Conservation (phyloP, 768 basidiomycete genomes). For the Rhodotorula kratochvilovae region DNA sequence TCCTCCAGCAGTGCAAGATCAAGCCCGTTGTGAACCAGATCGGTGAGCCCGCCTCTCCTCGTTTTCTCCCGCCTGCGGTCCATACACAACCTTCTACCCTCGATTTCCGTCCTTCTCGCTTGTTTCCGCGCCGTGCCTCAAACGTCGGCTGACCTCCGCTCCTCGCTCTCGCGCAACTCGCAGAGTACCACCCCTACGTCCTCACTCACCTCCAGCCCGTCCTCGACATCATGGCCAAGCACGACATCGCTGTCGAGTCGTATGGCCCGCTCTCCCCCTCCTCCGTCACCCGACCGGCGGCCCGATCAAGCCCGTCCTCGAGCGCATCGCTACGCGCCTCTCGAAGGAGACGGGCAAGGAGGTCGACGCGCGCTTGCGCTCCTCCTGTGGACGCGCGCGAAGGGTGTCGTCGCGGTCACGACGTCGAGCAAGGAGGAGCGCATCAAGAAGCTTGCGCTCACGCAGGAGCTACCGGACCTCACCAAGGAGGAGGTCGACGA, state of each 20-base stretch:
- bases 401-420: slow-evolving; percentile 45
- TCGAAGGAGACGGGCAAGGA: slow-evolving; percentile 39
- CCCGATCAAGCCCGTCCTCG: slow-evolving; percentile 44
- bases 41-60: slow-evolving; percentile 26
- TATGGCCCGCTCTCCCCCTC: slow-evolving; percentile 46
- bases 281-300: slow-evolving; percentile 41
- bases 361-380: slow-evolving; percentile 42
- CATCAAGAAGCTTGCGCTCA: slow-evolving; percentile 42
- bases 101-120: slow-evolving; percentile 10
- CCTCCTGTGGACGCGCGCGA: slow-evolving; percentile 45
- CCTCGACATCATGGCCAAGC: slow-evolving; percentile 42
- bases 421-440: slow-evolving; percentile 38
- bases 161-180: too few species aligned
- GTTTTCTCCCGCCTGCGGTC: background rate
- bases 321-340: slow-evolving; percentile 41
- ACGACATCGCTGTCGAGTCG: slow-evolving; percentile 44
- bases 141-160: too few species aligned
- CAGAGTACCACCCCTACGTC: slow-evolving; percentile 47
- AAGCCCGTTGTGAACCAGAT: slow-evolving; percentile 46
- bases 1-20: slow-evolving; percentile 43
- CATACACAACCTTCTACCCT: too few species aligned
- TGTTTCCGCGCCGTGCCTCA: too few species aligned
- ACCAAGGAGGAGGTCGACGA: slow-evolving; percentile 46
- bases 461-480: slow-evolving; percentile 39
- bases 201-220: slow-evolving; percentile 44